A percentile compares a stretch with the other conserved stretches of the same genome.
Conservation (phyloP, 495 filamentous ascomycete genomes). For the Penicillium goetzii region DNA sequence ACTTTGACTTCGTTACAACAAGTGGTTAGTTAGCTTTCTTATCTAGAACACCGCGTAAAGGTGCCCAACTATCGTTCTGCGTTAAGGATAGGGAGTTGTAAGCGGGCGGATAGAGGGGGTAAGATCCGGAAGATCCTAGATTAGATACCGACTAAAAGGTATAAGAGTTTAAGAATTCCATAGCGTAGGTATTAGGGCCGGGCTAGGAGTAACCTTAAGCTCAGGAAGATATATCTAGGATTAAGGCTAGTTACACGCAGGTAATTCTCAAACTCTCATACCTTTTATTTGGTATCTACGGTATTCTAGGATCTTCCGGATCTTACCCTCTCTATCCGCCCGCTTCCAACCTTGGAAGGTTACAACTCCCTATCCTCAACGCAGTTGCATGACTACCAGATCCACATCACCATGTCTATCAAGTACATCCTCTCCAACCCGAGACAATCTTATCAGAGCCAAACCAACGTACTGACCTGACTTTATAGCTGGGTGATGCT, state of each 20-base stretch:
- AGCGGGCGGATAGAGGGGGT: not conserved
- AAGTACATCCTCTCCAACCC: conserved; percentile 54
- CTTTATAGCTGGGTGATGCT: conserved; percentile 79
- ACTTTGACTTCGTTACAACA: conserved; percentile 17
- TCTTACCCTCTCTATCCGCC: not conserved
- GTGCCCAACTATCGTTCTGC: too few relatives aligned
- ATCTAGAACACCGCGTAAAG: too few relatives aligned
- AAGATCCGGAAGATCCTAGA: not conserved
- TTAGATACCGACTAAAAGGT: not conserved
- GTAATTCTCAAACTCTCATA: not conserved
- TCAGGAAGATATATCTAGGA: too few relatives aligned
- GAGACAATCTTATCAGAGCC: not conserved
- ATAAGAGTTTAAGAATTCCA: not conserved
- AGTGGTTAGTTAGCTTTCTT: too few relatives aligned
- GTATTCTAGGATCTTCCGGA: not conserved
- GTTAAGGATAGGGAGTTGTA: not conserved
- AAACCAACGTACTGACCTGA: conserved; percentile 2
- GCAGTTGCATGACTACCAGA: conserved; percentile 17
- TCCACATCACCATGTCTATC: conserved; percentile 62
- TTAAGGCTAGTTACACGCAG: too few relatives aligned
- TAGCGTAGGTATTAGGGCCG: too few relatives aligned
- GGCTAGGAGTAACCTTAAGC: too few relatives aligned
- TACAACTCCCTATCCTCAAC: not conserved
- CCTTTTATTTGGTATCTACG: not conserved
- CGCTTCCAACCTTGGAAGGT: too few relatives aligned